phyloP scores from a whole-genome alignment of 371 early-diverging fungal species.

The Chytridium lagenaria region DNA sequence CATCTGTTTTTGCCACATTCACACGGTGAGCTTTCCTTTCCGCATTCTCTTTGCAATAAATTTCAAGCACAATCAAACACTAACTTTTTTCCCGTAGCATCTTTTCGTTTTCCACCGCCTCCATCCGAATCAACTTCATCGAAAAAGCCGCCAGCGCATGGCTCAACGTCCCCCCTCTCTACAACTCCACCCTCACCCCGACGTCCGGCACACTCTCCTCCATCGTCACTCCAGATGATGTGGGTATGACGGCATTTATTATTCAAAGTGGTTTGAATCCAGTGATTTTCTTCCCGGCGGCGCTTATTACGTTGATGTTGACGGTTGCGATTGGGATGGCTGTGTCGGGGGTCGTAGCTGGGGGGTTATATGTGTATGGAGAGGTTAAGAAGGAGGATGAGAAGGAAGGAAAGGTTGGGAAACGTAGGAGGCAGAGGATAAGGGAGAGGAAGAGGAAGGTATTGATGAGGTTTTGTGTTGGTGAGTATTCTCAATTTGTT shows the following conservation, averaged over 20 bases:
- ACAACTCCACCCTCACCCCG: not conserved
- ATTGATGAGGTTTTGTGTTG: slow-evolving; percentile 21
- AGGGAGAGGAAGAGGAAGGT: not conserved
- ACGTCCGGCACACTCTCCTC: not conserved
- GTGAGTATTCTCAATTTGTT: not conserved
- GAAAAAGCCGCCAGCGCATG: not conserved
- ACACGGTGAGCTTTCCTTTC: slow-evolving; percentile 10
- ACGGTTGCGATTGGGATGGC: not conserved
- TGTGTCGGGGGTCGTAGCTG: slow-evolving; percentile 5
- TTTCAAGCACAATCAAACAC: not conserved
- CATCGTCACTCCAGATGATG: not conserved
- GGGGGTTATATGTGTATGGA: not conserved
- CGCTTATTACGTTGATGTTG: slow-evolving; percentile 16
- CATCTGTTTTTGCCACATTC: slow-evolving; percentile 21
- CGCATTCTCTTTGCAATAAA: not conserved
- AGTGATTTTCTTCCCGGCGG: slow-evolving; percentile 15
- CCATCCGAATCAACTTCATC: slow-evolving; percentile 11
- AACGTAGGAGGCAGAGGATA: not conserved
- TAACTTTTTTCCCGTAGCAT: slow-evolving; percentile 3
- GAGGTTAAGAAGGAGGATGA: slow-evolving; percentile 9
- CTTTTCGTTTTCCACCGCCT: slow-evolving; percentile 16
- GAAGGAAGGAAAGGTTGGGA: slow-evolving; percentile 1
- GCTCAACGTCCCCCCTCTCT: not conserved
- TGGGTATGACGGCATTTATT: slow-evolving; percentile 23
- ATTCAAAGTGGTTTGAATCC: not conserved